phyloP scores from a whole-genome alignment of 2,329 filamentous ascomycete genomes.

The Penicillium capsulatum region DNA sequence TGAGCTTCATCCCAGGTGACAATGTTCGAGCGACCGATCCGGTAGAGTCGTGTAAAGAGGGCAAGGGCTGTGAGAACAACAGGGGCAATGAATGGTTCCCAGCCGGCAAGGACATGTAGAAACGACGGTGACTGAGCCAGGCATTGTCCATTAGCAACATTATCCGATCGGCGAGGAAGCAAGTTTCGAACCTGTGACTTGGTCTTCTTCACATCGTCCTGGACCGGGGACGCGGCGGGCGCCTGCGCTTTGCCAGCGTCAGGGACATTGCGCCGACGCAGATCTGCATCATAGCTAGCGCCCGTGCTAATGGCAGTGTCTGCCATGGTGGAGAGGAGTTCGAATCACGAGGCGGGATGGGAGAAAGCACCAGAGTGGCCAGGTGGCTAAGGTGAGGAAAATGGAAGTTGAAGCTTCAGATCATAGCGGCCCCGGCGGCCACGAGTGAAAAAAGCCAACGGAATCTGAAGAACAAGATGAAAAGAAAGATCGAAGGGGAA shows the following conservation, averaged over 20 bases:
- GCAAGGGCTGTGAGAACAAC: constrained; percentile 59
- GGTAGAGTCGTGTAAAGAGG: constrained; percentile 65
- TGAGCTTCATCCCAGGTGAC: constrained; percentile 75
- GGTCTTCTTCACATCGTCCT: constrained; percentile 34
- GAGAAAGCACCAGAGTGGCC: background rate
- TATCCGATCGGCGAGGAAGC: background rate
- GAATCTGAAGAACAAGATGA: constrained; percentile 1
- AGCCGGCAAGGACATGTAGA: constrained; percentile 49
- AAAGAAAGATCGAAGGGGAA: constrained; percentile 6
- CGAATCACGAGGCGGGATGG: background rate
- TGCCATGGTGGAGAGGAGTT: constrained; percentile 26
- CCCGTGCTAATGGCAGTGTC: constrained; percentile 35
- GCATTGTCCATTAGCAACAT: background rate
- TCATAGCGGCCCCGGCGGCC: constrained; percentile 17
- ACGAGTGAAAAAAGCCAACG: constrained; percentile 9
- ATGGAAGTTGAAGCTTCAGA: constrained; percentile 16
- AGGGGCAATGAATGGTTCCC: constrained; percentile 61
- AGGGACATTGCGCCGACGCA: constrained; percentile 43
- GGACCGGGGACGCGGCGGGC: constrained; percentile 17
- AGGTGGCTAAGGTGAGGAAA: constrained; percentile 11
- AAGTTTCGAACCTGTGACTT: constrained; percentile 33
- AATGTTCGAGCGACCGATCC: constrained; percentile 64
- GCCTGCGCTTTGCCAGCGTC: constrained; percentile 28
- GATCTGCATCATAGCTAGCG: constrained; percentile 31
- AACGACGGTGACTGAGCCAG: constrained; percentile 32